Evolutionary conservation across 345 rosid species (phyloP).

Genomic region (Arabis hirsuta): DNA sequence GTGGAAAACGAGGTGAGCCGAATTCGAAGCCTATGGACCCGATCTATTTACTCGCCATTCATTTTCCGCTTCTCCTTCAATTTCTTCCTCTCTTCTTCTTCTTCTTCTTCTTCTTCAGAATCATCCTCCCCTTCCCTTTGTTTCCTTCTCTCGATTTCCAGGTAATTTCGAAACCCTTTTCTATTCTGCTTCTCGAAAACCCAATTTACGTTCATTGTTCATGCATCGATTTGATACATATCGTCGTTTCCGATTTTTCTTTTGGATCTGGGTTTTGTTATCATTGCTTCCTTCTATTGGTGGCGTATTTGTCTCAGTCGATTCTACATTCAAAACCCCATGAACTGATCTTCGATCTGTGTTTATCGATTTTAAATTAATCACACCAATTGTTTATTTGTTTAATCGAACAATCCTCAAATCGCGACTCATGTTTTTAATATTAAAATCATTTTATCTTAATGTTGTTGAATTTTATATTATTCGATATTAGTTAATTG

Average conservation of each 20-base stretch:
- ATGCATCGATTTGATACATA: not conserved
- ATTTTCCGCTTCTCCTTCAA: conserved; percentile 24
- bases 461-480: conserved; percentile 18
- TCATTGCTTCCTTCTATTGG: not conserved
- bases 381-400: not conserved
- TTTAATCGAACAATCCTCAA: conserved; percentile 26
- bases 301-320: not conserved
- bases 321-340: not conserved
- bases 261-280: conserved; percentile 26
- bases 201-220: not conserved
- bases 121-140: too few species aligned
- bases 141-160: not conserved
- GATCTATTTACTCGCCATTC: conserved; percentile 29
- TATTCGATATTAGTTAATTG: conserved; percentile 6
- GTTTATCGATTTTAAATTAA: not conserved
- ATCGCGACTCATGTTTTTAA: conserved; percentile 26
- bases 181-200: not conserved
- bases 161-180: not conserved
- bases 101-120: too few species aligned
- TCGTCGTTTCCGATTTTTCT: not conserved
- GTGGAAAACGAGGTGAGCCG: conserved; percentile 41
- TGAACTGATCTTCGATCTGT: conserved; percentile 6
- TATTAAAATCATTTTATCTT: not conserved
- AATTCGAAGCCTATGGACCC: conserved; percentile 42
- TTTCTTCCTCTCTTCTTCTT: not conserved